Evolutionary conservation across 768 basidiomycete genomes (phyloP).

Genomic region (Xerocomellus chrysenteron): DNA sequence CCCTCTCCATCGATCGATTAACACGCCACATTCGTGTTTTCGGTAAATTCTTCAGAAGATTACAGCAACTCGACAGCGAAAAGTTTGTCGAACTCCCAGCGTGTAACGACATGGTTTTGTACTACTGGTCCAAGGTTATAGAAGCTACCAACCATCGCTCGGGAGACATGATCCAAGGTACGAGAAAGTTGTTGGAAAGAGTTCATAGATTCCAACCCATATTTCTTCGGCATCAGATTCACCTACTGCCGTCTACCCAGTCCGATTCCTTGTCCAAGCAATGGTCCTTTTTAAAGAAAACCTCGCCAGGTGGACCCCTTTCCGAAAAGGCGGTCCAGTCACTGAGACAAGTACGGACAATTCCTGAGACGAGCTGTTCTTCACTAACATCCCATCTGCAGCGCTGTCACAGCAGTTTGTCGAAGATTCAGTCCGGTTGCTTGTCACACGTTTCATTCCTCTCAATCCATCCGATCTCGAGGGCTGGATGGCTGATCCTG

Average conservation of each 20-base stretch:
- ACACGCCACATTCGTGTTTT: conserved; percentile 69
- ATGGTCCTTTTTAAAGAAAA: conserved; percentile 87
- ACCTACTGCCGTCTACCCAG: conserved; percentile 63
- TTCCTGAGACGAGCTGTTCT: neutral
- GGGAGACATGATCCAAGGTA: conserved; percentile 57
- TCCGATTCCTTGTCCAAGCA: conserved; percentile 77
- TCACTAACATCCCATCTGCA: conserved; percentile 28
- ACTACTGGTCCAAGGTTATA: conserved; percentile 79
- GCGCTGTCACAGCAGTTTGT: conserved; percentile 71
- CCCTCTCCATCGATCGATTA: conserved; percentile 52
- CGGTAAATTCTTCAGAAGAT: conserved; percentile 77
- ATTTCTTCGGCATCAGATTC: conserved; percentile 47
- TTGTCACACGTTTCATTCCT: conserved; percentile 84
- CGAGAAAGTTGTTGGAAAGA: conserved; percentile 1
- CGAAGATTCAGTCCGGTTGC: conserved; percentile 66
- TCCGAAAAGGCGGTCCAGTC: conserved; percentile 55
- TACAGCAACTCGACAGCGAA: conserved; percentile 59
- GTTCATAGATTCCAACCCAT: neutral
- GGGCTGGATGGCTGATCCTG: conserved; percentile 83
- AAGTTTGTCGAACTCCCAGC: conserved; percentile 64
- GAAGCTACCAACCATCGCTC: conserved; percentile 58
- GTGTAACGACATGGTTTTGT: conserved; percentile 68
- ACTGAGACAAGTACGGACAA: conserved; percentile 55
- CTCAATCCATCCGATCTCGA: conserved; percentile 80
- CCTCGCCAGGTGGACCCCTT: conserved; percentile 72